Conservation (phyloP, 2,329 filamentous ascomycete species). For the Domatiomyces globalis region DNA sequence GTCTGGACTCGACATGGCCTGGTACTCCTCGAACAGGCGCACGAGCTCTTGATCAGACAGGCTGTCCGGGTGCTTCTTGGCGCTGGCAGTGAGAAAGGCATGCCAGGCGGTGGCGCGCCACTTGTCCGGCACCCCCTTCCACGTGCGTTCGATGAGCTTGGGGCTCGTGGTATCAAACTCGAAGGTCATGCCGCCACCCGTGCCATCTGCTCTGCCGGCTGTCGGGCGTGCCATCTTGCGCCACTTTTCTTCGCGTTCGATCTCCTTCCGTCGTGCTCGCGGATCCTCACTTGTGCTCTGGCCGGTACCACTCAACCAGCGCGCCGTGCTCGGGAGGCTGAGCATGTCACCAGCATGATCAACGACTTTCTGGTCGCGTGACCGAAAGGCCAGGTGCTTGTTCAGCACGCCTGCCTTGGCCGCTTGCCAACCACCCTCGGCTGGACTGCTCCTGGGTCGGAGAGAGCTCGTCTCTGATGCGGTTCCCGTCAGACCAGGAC, state of each 20-base stretch:
- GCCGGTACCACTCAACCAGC: conserved; percentile 34
- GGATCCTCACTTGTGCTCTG: conserved; percentile 22
- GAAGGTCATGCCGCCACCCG: conserved; percentile 48
- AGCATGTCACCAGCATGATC: conserved; percentile 53
- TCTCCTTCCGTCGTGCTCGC: conserved; percentile 37
- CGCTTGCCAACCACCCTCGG: conserved; percentile 18
- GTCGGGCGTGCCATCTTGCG: conserved; percentile 47
- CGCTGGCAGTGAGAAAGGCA: conserved; percentile 71
- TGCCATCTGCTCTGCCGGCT: conserved; percentile 26
- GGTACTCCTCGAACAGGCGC: conserved; percentile 55
- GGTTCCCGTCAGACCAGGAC: background rate
- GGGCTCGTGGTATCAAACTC: conserved; percentile 70
- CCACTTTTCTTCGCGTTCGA: conserved; percentile 52
- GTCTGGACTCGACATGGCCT: conserved; percentile 63
- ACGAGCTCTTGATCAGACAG: conserved; percentile 59
- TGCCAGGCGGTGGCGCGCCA: conserved; percentile 94
- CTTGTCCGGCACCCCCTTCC: conserved; percentile 95
- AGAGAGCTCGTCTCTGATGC: conserved; percentile 26
- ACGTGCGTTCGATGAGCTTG: conserved; percentile 82
- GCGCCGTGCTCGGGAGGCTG: conserved; percentile 35
- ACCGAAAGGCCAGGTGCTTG: conserved; percentile 31
- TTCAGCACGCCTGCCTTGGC: conserved; percentile 34
- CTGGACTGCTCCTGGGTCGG: conserved; percentile 19
- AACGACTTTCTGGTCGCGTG: conserved; percentile 35
- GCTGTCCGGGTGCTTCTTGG: conserved; percentile 47